These are phyloP conservation scores for Euphorbia celastroides DNA, from an alignment of 441 rosid species.

Conservation along the genomic window DNA sequence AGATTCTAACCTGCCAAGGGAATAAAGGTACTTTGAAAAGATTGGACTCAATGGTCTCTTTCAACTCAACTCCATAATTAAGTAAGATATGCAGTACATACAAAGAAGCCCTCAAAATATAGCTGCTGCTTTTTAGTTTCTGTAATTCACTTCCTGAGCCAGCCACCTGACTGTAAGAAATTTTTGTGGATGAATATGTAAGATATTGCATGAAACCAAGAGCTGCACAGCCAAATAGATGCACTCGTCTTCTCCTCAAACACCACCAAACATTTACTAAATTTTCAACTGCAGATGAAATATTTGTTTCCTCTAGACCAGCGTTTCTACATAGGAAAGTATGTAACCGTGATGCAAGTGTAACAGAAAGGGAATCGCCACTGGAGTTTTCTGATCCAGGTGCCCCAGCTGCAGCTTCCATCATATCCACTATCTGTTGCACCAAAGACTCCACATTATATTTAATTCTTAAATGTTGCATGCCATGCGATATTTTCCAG, in stretches of 20 bases:
- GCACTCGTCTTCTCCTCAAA: conserved; percentile 81
- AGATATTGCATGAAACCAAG: conserved; percentile 78
- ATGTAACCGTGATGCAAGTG: conserved; percentile 64
- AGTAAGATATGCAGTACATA: conserved; percentile 80
- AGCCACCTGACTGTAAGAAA: conserved; percentile 41
- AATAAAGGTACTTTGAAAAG: conserved; percentile 80
- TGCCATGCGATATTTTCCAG: conserved; percentile 23
- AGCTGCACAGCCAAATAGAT: conserved; percentile 89
- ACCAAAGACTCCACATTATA: conserved; percentile 35
- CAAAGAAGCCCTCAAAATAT: conserved; percentile 77
- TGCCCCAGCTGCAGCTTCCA: conserved; percentile 76
- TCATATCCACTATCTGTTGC: conserved; percentile 53
- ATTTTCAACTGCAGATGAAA: conserved; percentile 45
- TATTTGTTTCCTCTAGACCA: conserved; percentile 40
- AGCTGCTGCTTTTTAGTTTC: conserved; percentile 57
- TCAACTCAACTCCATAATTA: conserved; percentile 84
- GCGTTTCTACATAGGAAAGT: conserved; percentile 36
- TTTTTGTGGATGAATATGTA: conserved; percentile 56
- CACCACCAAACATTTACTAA: conserved; percentile 84
- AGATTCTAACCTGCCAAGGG: conserved; percentile 85
- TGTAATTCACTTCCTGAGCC: conserved; percentile 52
- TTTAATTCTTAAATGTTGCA: conserved; percentile 35
- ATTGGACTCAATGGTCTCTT: conserved; percentile 71
- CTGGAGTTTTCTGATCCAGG: conserved; percentile 61
- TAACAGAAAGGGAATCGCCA: conserved; percentile 56